phyloP scores from a whole-genome alignment of 495 filamentous ascomycete genomes.

The Diplogelasinospora grovesii region DNA sequence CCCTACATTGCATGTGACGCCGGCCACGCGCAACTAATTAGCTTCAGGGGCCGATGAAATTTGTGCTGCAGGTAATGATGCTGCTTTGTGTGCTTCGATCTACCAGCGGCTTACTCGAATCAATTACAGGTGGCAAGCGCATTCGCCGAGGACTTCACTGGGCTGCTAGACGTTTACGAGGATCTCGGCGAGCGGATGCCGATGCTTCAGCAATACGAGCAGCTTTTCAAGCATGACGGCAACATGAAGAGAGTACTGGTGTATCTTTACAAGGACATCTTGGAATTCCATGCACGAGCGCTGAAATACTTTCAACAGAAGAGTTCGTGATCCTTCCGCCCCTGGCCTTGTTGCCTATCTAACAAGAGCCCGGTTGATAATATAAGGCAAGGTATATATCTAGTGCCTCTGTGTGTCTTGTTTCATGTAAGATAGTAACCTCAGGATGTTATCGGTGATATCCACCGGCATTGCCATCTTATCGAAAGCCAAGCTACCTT shows the following conservation, averaged over 20 bases:
- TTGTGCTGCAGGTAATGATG: not conserved
- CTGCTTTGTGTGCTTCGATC: not conserved
- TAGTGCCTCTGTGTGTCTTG: slow-evolving; percentile 4
- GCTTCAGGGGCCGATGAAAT: slow-evolving; percentile 1
- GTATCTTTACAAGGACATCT: slow-evolving; percentile 36
- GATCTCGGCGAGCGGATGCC: not conserved
- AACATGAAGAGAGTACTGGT: slow-evolving; percentile 14
- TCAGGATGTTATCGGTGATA: slow-evolving; percentile 27
- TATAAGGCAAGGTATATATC: too few relatives aligned
- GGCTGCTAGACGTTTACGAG: not conserved
- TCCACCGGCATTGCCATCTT: slow-evolving; percentile 23
- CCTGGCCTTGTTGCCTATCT: too few relatives aligned
- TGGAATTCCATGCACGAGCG: slow-evolving; percentile 36
- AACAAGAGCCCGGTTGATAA: too few relatives aligned
- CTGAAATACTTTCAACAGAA: slow-evolving; percentile 24
- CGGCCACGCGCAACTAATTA: too few relatives aligned
- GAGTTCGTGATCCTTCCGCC: too few relatives aligned
- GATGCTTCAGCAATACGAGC: not conserved
- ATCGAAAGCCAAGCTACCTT: slow-evolving; percentile 8
- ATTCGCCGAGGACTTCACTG: not conserved
- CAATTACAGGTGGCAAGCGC: not conserved
- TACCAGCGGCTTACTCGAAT: not conserved
- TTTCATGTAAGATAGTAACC: slow-evolving; percentile 27
- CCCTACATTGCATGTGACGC: too few relatives aligned
- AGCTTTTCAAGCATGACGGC: not conserved